Evolutionary conservation across 129 eudicot genomes (phyloP), one percentile per base, ranked within the genome.

Genomic region (Heracleum sosnowskyi): DNA sequence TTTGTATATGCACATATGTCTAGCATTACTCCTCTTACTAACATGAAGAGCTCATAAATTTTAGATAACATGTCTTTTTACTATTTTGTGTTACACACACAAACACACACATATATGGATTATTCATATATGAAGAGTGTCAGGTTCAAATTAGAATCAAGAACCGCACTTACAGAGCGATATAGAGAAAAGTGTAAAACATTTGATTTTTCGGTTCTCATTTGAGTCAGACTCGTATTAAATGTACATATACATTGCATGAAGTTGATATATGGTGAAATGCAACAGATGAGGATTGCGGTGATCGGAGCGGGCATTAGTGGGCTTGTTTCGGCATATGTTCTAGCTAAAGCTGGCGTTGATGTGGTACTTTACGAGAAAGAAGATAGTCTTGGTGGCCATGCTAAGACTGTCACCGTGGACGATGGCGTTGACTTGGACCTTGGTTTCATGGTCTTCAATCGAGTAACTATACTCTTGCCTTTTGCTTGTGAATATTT

Each of bases 371-470:
- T 95, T 60, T 95, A 90, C 44, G 98, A 95, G 88, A 95, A 91
- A 81, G 98, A 91, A 36, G 91, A 84, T 28, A 77, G 81, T 71
- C 85, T 95, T 0, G 98, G 98, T 40, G 98, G 97, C 49, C 98
- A 95, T 85, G 92, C 97, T 77, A 95, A 82, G 77, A 95, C 97
- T 5, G 86, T 91, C 71, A 81, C 87, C 44, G 70, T 83, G 36
- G 90, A 88, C 64, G 90, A 83, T 51, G 93, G 80, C 40, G 77
- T 88, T 39, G 79, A 86, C 53, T 63, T 95, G 7, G 98, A 95
- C 82, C 87, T 95, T 26, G 97, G 98, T 44, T 91, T 91, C 78
- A 90, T 91, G 97, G 97, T 95, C 84, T 95, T 95, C 78, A 95
- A 91, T 76, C 90, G 92, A 76, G 98, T 95, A 85, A 42, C 76